Conservation (phyloP, 2,329 filamentous ascomycete genomes). For the Hymenoscyphus fraxineus region DNA sequence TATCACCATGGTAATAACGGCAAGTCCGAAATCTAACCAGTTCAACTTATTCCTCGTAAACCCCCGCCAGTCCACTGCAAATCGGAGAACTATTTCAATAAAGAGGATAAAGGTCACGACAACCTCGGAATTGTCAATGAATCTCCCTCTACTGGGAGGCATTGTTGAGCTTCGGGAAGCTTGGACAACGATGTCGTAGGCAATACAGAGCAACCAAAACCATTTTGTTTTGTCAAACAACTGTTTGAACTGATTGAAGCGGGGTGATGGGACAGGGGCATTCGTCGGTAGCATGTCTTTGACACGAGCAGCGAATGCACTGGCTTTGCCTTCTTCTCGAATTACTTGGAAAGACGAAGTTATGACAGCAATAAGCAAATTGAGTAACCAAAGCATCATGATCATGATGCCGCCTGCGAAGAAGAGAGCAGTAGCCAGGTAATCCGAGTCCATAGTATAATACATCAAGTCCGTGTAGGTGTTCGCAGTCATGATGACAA, state of each 20-base stretch:
- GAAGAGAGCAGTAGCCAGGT: conserved; percentile 78
- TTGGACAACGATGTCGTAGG: conserved; percentile 75
- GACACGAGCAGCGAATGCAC: conserved; percentile 81
- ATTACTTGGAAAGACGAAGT: conserved; percentile 98
- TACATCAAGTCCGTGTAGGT: conserved; percentile 96
- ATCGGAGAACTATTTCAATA: conserved; percentile 76
- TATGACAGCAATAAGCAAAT: conserved; percentile 91
- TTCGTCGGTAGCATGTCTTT: conserved; percentile 36
- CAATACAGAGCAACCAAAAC: conserved; percentile 78
- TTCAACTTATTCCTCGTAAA: conserved; percentile 76
- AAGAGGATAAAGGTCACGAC: conserved; percentile 75
- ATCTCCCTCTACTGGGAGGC: conserved; percentile 52
- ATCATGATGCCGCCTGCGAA: conserved; percentile 75
- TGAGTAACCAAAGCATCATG: conserved; percentile 93
- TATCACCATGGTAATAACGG: conserved; percentile 78
- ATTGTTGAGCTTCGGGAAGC: conserved; percentile 73
- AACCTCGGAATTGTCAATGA: conserved; percentile 71
- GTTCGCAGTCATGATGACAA: conserved; percentile 97
- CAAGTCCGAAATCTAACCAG: conserved; percentile 74
- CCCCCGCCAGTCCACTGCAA: conserved; percentile 72
- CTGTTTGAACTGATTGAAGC: conserved; percentile 55
- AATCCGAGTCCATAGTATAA: conserved; percentile 87
- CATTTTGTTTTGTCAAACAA: conserved; percentile 70
- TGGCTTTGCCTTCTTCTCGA: conserved; percentile 88
- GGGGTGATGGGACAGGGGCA: conserved; percentile 38